Conservation (phyloP, 768 basidiomycete genomes). For the Phaeotremella fagi region DNA sequence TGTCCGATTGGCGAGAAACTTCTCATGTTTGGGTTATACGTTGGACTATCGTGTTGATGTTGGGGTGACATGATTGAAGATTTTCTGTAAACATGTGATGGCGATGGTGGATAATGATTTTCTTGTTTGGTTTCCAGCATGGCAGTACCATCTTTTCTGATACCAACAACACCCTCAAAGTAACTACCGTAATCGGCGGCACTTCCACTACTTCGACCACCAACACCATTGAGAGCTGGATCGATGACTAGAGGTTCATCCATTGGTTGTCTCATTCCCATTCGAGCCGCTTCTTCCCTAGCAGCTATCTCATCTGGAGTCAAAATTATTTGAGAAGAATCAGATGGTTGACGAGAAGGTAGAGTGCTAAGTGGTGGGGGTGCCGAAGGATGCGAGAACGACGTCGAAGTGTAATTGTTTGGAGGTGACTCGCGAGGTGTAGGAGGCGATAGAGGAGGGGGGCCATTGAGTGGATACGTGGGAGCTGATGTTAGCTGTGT, state of each 20-base stretch:
- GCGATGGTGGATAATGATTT: constrained; percentile 9
- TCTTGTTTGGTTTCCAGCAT: constrained; percentile 11
- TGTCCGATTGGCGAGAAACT: constrained; percentile 8
- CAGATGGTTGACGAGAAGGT: constrained; percentile 24
- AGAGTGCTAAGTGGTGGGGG: constrained; percentile 24
- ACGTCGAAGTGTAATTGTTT: not conserved
- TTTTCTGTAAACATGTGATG: constrained; percentile 13
- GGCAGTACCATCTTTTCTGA: constrained; percentile 33
- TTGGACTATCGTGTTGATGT: constrained; percentile 1
- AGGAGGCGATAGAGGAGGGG: constrained; percentile 32
- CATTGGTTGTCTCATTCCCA: constrained; percentile 6
- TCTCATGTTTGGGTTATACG: not conserved
- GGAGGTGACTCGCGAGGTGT: constrained; percentile 16
- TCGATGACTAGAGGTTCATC: constrained; percentile 29
- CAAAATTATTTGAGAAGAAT: constrained; percentile 29
- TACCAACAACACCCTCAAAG: constrained; percentile 39
- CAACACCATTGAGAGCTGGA: constrained; percentile 3
- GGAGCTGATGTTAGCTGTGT: constrained; percentile 19
- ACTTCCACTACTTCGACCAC: constrained; percentile 9
- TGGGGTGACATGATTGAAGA: constrained; percentile 7
- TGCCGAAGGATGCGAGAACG: constrained; percentile 26
- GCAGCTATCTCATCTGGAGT: constrained; percentile 28
- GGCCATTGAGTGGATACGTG: constrained; percentile 29
- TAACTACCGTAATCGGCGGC: constrained; percentile 18
- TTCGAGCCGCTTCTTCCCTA: constrained; percentile 6